Percentiles rank a stretch among this genome's conserved stretches.
Evolutionary conservation across 1,284 basidiomycete species (phyloP).

Genomic region (Moesziomyces antarcticus): DNA sequence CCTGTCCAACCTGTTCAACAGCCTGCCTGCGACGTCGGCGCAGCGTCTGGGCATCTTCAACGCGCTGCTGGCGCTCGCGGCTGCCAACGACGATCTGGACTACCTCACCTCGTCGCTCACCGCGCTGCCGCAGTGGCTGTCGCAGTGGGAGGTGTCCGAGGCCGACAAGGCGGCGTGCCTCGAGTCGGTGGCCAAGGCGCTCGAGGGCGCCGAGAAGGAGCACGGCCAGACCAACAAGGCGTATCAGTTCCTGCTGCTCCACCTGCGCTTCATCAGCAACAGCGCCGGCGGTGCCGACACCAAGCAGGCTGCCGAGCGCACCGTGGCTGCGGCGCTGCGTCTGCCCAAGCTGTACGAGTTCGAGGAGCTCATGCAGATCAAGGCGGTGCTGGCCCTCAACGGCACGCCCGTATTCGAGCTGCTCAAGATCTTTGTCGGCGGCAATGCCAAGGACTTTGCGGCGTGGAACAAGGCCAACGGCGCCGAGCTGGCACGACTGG

Average conservation of each 20-base stretch:
- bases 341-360: constrained; percentile 64
- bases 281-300: constrained; percentile 8
- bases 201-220: constrained; percentile 54
- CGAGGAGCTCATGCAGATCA: constrained; percentile 57
- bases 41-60: constrained; percentile 55
- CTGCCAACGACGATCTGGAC: constrained; percentile 63
- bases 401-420: constrained; percentile 48
- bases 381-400: constrained; percentile 51
- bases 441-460: constrained; percentile 45
- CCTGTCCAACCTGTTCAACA: constrained; percentile 66
- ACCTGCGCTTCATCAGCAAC: constrained; percentile 61
- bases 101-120: constrained; percentile 53
- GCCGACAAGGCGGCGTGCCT: constrained; percentile 54
- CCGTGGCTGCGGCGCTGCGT: constrained; percentile 58
- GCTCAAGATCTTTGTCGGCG: constrained; percentile 62
- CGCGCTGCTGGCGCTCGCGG: constrained; percentile 55
- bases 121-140: constrained; percentile 60
- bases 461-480: constrained; percentile 38
- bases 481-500: constrained; percentile 35
- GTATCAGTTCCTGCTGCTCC: constrained; percentile 59
- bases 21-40: constrained; percentile 49
- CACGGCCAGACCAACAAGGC: constrained; percentile 50
- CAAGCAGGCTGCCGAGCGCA: constrained; percentile 51
- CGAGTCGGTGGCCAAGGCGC: constrained; percentile 49
- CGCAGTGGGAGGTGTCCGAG: constrained; percentile 58